Percentiles rank a stretch among this genome's conserved stretches.
These are phyloP conservation scores for Zostera marina DNA, from an alignment of 116 monocot genomes.

Conservation along the genomic window DNA sequence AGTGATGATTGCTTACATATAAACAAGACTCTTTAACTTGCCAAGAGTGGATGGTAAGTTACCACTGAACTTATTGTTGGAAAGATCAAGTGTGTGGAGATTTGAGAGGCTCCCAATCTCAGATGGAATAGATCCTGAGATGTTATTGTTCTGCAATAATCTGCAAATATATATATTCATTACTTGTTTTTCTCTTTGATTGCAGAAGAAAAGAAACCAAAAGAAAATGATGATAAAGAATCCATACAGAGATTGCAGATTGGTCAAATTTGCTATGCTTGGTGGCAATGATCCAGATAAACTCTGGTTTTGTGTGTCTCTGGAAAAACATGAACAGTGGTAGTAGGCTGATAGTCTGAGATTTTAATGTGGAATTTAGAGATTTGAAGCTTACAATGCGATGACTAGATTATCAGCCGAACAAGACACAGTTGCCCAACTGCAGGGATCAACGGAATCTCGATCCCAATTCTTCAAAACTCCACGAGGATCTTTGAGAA, in stretches of 20 bases:
- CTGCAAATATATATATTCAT: slow-evolving; percentile 12
- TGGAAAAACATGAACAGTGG: slow-evolving; percentile 7
- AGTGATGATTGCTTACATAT: slow-evolving; percentile 25
- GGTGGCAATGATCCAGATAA: slow-evolving; percentile 42
- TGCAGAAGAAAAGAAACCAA: not conserved
- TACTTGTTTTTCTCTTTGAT: not conserved
- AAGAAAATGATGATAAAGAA: not conserved
- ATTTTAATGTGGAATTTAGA: slow-evolving; percentile 33
- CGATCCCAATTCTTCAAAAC: slow-evolving; percentile 46
- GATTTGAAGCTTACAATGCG: slow-evolving; percentile 20
- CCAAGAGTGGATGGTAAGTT: slow-evolving; percentile 31
- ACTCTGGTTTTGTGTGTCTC: slow-evolving; percentile 34
- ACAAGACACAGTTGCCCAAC: slow-evolving; percentile 54
- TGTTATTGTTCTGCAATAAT: slow-evolving; percentile 62
- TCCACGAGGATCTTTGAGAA: slow-evolving; percentile 33
- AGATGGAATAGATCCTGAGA: slow-evolving; percentile 36
- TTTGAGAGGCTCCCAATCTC: slow-evolving; percentile 44
- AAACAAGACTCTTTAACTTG: slow-evolving; percentile 31
- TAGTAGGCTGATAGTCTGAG: not conserved
- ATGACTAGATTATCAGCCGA: slow-evolving; percentile 45
- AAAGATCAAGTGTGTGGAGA: slow-evolving; percentile 46
- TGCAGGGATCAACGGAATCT: slow-evolving; percentile 65
- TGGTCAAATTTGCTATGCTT: slow-evolving; percentile 43
- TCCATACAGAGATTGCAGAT: slow-evolving; percentile 36
- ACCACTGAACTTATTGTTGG: slow-evolving; percentile 40